A percentile compares a stretch with the other conserved stretches of the same genome.
phyloP scores from a whole-genome alignment of 2,329 filamentous ascomycete genomes.

The Plectosphaerella plurivora region DNA sequence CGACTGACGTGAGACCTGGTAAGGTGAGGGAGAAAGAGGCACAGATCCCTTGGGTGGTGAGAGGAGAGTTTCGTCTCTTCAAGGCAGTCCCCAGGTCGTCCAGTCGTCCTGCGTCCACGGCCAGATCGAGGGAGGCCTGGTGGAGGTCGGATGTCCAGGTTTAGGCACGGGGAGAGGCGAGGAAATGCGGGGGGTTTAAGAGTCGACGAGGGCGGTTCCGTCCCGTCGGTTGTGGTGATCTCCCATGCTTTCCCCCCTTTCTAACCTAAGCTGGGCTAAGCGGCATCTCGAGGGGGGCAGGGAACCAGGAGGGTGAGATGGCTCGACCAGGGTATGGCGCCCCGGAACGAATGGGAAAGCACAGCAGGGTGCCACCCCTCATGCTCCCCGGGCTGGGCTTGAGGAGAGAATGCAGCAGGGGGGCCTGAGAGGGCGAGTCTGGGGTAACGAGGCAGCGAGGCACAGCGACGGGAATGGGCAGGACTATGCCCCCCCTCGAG shows the following conservation, averaged over 20 bases:
- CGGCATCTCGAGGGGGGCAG: conserved; percentile 1
- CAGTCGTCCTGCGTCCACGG: too few species aligned
- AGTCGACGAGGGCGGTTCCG: not conserved
- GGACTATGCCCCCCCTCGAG: too few species aligned
- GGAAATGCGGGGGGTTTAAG: not conserved
- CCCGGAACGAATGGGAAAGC: conserved; percentile 1
- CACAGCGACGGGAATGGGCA: too few species aligned
- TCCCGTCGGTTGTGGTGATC: conserved; percentile 2
- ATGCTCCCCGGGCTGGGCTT: conserved; percentile 3
- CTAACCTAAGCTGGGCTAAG: conserved; percentile 2
- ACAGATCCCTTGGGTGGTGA: too few species aligned
- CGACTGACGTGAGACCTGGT: too few species aligned
- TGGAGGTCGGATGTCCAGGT: conserved; percentile 19
- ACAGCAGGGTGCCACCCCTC: not conserved
- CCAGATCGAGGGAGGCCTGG: conserved; percentile 5
- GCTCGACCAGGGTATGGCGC: not conserved
- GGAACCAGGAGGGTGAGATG: not conserved
- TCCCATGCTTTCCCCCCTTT: not conserved
- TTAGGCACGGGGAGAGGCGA: not conserved
- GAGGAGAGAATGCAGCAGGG: conserved; percentile 2
- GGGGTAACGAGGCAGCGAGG: not conserved
- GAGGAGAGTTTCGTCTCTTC: too few species aligned
- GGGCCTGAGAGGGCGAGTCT: not conserved
- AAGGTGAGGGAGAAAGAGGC: too few species aligned
- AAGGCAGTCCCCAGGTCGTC: too few species aligned